phyloP scores from a whole-genome alignment of 1,284 basidiomycete genomes.

The Malassezia obtusa region DNA sequence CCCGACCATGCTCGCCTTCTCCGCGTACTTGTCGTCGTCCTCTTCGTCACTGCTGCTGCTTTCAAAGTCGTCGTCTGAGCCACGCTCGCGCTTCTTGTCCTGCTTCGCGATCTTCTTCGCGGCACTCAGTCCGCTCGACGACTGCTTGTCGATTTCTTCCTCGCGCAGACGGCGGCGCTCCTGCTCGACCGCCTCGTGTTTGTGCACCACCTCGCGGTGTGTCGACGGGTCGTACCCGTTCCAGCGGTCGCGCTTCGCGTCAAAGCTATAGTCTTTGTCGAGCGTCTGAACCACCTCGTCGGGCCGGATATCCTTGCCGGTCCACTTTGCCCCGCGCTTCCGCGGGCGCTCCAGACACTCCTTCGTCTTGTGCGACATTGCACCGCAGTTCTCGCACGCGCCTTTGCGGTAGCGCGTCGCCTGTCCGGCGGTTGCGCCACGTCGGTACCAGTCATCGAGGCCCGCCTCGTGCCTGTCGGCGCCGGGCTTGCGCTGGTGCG shows the following conservation, averaged over 20 bases:
- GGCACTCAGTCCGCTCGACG: slow-evolving; percentile 51
- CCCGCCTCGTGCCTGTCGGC: slow-evolving; percentile 60
- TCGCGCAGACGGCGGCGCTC: slow-evolving; percentile 80
- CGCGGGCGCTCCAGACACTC: slow-evolving; percentile 95
- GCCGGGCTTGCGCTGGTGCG: slow-evolving; percentile 69
- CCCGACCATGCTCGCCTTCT: slow-evolving; percentile 90
- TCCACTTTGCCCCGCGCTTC: slow-evolving; percentile 89
- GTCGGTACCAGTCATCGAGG: slow-evolving; percentile 83
- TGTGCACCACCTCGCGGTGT: slow-evolving; percentile 77
- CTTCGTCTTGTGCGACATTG: slow-evolving; percentile 78
- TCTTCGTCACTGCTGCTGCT: slow-evolving; percentile 61
- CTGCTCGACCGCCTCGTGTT: slow-evolving; percentile 77
- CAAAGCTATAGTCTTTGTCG: slow-evolving; percentile 60
- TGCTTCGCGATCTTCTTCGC: slow-evolving; percentile 75
- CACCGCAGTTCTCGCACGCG: slow-evolving; percentile 96
- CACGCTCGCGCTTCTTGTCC: slow-evolving; percentile 48
- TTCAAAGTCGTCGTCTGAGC: slow-evolving; percentile 57
- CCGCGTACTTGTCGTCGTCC: slow-evolving; percentile 62
- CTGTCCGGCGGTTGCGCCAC: slow-evolving; percentile 73
- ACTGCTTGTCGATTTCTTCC: slow-evolving; percentile 93
- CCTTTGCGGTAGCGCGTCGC: slow-evolving; percentile 94
- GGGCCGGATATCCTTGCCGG: slow-evolving; percentile 75
- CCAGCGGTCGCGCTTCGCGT: slow-evolving; percentile 94
- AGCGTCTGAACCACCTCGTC: slow-evolving; percentile 82
- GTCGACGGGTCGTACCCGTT: slow-evolving; percentile 89